Conservation (phyloP, 2,329 filamentous ascomycete species). For the Plenodomus tracheiphilus region DNA sequence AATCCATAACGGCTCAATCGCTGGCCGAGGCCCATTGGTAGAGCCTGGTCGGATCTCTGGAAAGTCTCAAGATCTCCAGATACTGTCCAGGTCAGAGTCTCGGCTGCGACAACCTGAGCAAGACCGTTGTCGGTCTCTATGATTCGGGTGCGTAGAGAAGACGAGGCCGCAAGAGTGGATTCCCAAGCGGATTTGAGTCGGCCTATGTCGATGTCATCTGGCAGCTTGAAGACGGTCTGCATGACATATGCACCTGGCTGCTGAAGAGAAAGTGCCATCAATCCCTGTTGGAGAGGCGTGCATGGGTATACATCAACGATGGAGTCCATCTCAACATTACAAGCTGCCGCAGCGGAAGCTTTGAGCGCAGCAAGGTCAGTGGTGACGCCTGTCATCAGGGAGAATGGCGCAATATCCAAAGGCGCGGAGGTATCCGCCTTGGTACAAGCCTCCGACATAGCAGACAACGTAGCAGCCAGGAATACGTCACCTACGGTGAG, state of each 20-base stretch:
- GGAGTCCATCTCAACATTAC: slow-evolving; percentile 1
- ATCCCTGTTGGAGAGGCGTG: slow-evolving; percentile 58
- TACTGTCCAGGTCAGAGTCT: slow-evolving; percentile 8
- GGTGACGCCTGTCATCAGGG: neutral
- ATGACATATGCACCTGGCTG: slow-evolving; percentile 52
- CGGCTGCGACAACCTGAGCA: slow-evolving; percentile 16
- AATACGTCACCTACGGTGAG: slow-evolving; percentile 22
- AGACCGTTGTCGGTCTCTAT: neutral
- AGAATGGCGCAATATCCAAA: neutral
- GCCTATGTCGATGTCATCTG: too few relatives aligned
- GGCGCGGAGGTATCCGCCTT: neutral
- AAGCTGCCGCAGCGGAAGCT: neutral
- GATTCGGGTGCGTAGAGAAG: slow-evolving; percentile 7
- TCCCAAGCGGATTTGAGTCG: too few relatives aligned
- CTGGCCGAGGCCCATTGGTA: slow-evolving; percentile 4
- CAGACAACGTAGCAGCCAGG: slow-evolving; percentile 28
- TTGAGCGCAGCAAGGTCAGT: neutral
- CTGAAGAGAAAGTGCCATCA: slow-evolving; percentile 59
- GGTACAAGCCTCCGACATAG: neutral
- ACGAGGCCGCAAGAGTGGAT: too few relatives aligned
- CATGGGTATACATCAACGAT: slow-evolving; percentile 59
- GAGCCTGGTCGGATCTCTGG: slow-evolving; percentile 1
- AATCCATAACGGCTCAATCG: slow-evolving; percentile 18
- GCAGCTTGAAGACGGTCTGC: too few relatives aligned
- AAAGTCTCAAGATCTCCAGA: slow-evolving; percentile 4